A percentile compares a stretch with the other conserved stretches of the same genome.
These are phyloP conservation scores for Aspergillus texensis DNA, from an alignment of 2,329 filamentous ascomycete species.

Conservation along the genomic window DNA sequence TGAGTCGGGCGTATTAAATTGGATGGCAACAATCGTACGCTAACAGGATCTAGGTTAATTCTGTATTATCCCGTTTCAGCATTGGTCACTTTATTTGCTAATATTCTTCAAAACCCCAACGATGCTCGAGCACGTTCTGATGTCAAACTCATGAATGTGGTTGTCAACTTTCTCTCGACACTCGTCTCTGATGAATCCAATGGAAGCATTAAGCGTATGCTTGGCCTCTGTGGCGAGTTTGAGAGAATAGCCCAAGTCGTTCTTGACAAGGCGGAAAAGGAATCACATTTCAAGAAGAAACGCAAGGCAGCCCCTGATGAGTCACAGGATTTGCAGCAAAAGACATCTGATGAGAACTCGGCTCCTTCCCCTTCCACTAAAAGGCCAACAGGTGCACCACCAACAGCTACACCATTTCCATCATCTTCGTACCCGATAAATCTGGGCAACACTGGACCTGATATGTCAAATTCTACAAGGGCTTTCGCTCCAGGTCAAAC, in stretches of 20 bases:
- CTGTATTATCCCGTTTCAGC: conserved; percentile 96
- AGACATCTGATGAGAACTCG: conserved; percentile 23
- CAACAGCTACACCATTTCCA: conserved; percentile 27
- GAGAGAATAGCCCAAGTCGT: conserved; percentile 90
- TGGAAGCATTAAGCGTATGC: conserved; percentile 89
- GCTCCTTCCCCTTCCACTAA: conserved; percentile 26
- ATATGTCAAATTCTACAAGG: conserved; percentile 22
- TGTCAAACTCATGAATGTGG: conserved; percentile 85
- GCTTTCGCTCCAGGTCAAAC: conserved; percentile 28
- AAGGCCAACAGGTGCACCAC: conserved; percentile 27
- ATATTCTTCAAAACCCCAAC: conserved; percentile 92
- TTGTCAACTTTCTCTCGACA: conserved; percentile 88
- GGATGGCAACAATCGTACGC: neutral
- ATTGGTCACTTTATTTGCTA: conserved; percentile 91
- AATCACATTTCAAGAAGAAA: conserved; percentile 78
- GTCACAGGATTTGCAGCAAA: conserved; percentile 20
- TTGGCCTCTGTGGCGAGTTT: conserved; percentile 93
- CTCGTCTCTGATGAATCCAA: conserved; percentile 88
- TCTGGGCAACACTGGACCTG: conserved; percentile 17
- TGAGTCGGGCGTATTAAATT: conserved; percentile 51
- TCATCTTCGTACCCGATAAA: conserved; percentile 28
- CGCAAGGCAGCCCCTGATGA: conserved; percentile 70
- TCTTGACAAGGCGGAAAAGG: conserved; percentile 87
- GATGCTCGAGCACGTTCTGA: conserved; percentile 87
- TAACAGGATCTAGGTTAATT: conserved; percentile 65